Evolutionary conservation across 2,329 filamentous ascomycete species (phyloP), one percentile per base, ranked within the genome.

Genomic region (Microcyclospora tardicrescens): DNA sequence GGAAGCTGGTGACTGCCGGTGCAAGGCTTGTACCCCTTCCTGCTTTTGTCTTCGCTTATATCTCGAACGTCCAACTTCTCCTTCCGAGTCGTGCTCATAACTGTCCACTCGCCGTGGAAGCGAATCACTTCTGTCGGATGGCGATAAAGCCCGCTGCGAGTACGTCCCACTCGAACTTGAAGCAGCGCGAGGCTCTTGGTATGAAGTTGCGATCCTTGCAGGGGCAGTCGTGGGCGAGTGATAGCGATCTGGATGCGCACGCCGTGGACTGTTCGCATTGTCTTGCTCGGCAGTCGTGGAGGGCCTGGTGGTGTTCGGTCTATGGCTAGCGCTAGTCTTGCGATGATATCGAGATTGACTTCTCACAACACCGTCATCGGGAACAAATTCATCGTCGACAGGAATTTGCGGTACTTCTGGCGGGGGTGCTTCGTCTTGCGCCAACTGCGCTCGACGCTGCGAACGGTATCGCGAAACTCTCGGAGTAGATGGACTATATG

Each of bases 401-500:
- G 39, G 38, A 5, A 39, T 29, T 10, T 36, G 31, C 6, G 40
- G 40, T 14, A 42, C 29, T 16, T 16, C 37, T 30, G 38, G 40
- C 31, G 32, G 39, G 10, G 9, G 53, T 38, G 58, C 51, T 41
- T 14, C 11, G 14, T 62, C 43, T 35, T 52, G 54, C 12, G 30
- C 14, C 30, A 15, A 6, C 6, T 62, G 58, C 15, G 61, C 61
- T 44, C 65, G 64, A 42, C 74, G 61, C 39, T 76, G 71, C 24
- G 71, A 73, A 46, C 72, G 65, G 57, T 78, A 78, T 32, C 74
- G 67, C 39, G 72, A 71, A 53, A 73, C 68, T 51, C 72, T 75
- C 37, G 28, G 42, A 14, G 42, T 40, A 10, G 42, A 34, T 13
- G 42, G 37, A 34, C 47, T 45, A 10, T 40, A 39, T 43, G 47